Conservation (phyloP, 148 eudicot genomes). For the Talinum fruticosum region DNA sequence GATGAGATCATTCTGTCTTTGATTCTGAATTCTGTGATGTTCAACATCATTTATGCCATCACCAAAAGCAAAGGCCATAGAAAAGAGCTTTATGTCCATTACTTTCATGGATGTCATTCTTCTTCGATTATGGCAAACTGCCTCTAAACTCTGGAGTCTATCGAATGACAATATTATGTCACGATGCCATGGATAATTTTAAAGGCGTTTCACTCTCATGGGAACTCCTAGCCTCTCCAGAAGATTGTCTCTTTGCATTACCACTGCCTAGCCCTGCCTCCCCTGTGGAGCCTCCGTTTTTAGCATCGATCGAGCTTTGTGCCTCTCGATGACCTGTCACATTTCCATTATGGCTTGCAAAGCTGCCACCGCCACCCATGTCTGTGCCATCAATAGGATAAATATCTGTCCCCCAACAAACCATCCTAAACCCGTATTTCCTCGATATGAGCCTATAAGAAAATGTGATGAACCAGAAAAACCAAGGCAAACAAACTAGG, state of each 20-base stretch:
- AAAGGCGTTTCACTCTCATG: slow-evolving; percentile 38
- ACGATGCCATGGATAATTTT: slow-evolving; percentile 25
- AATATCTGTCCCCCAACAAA: slow-evolving; percentile 30
- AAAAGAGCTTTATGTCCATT: neutral
- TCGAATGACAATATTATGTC: neutral
- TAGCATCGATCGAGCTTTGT: slow-evolving; percentile 13
- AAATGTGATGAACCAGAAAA: slow-evolving; percentile 39
- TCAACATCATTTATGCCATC: neutral
- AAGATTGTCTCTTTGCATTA: neutral
- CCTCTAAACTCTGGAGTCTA: neutral
- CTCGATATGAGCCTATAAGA: slow-evolving; percentile 37
- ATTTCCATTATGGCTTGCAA: slow-evolving; percentile 11
- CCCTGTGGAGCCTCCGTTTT: slow-evolving; percentile 14
- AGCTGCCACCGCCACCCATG: slow-evolving; percentile 9
- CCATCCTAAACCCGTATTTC: slow-evolving; percentile 40
- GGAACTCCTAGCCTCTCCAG: slow-evolving; percentile 1
- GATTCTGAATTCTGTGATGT: neutral
- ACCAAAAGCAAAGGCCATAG: neutral
- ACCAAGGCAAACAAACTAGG: slow-evolving; percentile 42
- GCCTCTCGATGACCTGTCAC: neutral
- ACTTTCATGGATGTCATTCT: neutral
- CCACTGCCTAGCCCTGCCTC: neutral
- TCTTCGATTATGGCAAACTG: neutral
- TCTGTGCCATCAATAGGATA: slow-evolving; percentile 1
- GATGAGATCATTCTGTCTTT: neutral